Evolutionary conservation across 2,329 filamentous ascomycete genomes (phyloP).

Genomic region (Aspergillus calidoustus): DNA sequence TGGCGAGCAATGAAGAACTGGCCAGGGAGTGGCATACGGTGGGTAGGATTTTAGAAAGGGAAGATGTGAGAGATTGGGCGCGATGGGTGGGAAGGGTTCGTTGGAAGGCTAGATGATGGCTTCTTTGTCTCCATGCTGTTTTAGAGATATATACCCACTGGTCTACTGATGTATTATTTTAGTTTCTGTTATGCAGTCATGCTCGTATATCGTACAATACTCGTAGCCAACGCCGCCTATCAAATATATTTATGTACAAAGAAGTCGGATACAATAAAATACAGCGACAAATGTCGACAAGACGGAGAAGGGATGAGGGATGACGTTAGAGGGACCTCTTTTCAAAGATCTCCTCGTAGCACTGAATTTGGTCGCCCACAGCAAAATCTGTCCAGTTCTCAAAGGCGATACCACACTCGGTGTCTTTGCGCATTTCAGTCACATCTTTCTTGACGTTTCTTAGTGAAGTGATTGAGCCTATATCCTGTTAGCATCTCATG

Average conservation of each 20-base stretch:
- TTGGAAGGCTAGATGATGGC: conserved; percentile 66
- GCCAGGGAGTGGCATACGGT: conserved; percentile 75
- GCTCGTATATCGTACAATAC: conserved; percentile 2
- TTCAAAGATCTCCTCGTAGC: conserved; percentile 78
- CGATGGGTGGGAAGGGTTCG: conserved; percentile 73
- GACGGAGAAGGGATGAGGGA: background rate
- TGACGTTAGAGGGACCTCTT: conserved; percentile 59
- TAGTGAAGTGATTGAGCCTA: conserved; percentile 78
- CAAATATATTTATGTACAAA: conserved; percentile 10
- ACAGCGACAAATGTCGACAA: background rate
- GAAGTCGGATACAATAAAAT: conserved; percentile 10
- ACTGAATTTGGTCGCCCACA: conserved; percentile 84
- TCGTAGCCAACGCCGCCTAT: conserved; percentile 2
- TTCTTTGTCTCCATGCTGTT: background rate
- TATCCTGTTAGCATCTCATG: conserved; percentile 1
- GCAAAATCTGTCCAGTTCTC: conserved; percentile 77
- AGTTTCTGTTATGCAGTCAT: conserved; percentile 3
- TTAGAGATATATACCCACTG: background rate
- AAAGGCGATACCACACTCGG: conserved; percentile 91
- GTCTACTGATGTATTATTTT: conserved; percentile 1
- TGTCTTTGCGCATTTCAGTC: conserved; percentile 83
- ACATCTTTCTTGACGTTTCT: conserved; percentile 95
- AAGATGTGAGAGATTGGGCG: conserved; percentile 73
- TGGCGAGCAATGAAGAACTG: conserved; percentile 76
- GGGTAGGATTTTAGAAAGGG: conserved; percentile 69